Conservation (phyloP, 495 filamentous ascomycete genomes). For the Parachaetomium inaequale region DNA sequence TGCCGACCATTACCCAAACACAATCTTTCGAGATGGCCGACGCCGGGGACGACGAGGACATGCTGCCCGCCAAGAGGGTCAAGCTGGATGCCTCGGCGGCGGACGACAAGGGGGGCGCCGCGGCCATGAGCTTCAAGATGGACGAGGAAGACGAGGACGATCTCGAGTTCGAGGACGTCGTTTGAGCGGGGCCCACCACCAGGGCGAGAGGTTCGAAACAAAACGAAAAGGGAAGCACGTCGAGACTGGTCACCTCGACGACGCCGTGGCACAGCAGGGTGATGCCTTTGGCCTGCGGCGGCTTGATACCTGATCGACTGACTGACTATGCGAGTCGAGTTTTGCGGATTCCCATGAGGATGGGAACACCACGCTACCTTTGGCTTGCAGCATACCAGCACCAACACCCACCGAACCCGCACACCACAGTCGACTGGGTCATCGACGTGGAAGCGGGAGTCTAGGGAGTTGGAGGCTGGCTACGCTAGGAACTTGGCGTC, state of each 20-base stretch:
- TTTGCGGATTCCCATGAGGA: neutral
- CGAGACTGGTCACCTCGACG: neutral
- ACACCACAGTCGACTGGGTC: neutral
- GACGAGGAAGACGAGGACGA: slow-evolving; percentile 55
- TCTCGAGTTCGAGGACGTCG: slow-evolving; percentile 63
- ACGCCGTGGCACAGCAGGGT: neutral
- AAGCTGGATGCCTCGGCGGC: slow-evolving; percentile 45
- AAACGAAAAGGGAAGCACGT: neutral
- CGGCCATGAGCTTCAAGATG: slow-evolving; percentile 52
- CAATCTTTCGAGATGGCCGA: slow-evolving; percentile 13
- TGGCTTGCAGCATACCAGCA: neutral
- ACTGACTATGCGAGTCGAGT: neutral
- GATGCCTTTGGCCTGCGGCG: slow-evolving; percentile 2
- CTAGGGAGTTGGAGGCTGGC: neutral
- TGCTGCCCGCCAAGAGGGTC: slow-evolving; percentile 50
- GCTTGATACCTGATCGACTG: neutral
- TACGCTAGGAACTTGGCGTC: neutral
- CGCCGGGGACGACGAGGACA: slow-evolving; percentile 34
- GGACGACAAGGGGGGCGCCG: slow-evolving; percentile 36
- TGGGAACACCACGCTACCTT: neutral
- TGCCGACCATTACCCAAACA: slow-evolving; percentile 34
- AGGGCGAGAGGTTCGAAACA: neutral
- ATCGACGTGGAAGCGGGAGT: neutral
- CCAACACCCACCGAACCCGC: neutral
- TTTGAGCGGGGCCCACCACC: slow-evolving; percentile 20